Percentiles rank a stretch among this genome's conserved stretches.
Evolutionary conservation across 2,329 filamentous ascomycete species (phyloP).

Genomic region (Claviceps pazoutovae): DNA sequence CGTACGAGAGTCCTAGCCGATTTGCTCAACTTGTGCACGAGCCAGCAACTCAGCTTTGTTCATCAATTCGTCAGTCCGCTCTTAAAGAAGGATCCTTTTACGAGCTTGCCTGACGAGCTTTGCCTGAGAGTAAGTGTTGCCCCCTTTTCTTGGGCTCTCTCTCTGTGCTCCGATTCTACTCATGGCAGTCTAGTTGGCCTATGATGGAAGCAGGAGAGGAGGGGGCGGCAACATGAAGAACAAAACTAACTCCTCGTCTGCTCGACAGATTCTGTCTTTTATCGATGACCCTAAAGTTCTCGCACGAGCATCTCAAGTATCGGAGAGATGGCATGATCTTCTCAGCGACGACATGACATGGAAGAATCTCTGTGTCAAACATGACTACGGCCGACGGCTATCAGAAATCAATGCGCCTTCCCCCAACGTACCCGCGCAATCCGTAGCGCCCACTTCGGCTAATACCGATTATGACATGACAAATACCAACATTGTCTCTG

Average conservation of each 20-base stretch:
- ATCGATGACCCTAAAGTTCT: constrained; percentile 94
- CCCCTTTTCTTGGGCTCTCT: neutral
- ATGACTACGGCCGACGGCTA: constrained; percentile 60
- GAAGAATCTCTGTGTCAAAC: constrained; percentile 94
- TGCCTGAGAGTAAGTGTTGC: constrained; percentile 59
- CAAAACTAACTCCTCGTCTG: constrained; percentile 6
- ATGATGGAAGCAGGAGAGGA: too few species aligned
- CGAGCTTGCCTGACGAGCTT: constrained; percentile 79
- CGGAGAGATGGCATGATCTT: constrained; percentile 81
- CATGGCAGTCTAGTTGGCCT: neutral
- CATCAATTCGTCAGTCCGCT: constrained; percentile 90
- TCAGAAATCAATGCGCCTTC: constrained; percentile 33
- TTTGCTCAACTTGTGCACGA: constrained; percentile 85
- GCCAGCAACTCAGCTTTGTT: constrained; percentile 87
- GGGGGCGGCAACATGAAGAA: too few species aligned
- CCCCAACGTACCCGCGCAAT: constrained; percentile 16
- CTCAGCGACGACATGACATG: constrained; percentile 95
- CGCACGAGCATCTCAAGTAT: constrained; percentile 90
- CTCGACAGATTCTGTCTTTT: constrained; percentile 69
- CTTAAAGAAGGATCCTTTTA: constrained; percentile 92
- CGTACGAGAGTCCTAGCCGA: constrained; percentile 74
- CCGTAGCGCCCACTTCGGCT: constrained; percentile 17
- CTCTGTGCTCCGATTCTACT: neutral
- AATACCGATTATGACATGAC: constrained; percentile 23
- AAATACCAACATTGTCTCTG: constrained; percentile 30